Evolutionary conservation across 305 asterid genomes (phyloP).

Genomic region (Fraxinus latifolia): DNA sequence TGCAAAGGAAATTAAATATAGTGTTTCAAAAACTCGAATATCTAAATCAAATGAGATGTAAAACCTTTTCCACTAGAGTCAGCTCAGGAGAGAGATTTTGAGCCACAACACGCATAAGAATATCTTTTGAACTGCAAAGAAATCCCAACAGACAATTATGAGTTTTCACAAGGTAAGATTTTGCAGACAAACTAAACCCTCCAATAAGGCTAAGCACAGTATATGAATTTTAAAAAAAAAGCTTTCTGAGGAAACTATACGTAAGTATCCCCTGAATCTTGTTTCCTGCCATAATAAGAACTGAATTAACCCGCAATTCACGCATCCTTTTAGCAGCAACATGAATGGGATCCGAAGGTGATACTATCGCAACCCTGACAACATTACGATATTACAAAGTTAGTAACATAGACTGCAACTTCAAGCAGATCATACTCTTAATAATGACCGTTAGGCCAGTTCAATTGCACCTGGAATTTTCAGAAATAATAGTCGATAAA

Average conservation of each 20-base stretch:
- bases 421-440: slow-evolving; percentile 11
- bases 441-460: slow-evolving; percentile 17
- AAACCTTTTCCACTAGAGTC: slow-evolving; percentile 85
- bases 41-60: slow-evolving; percentile 18
- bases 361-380: slow-evolving; percentile 63
- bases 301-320: slow-evolving; percentile 79
- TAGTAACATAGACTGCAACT: slow-evolving; percentile 22
- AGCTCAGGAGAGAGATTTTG: slow-evolving; percentile 82
- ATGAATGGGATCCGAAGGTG: slow-evolving; percentile 73
- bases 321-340: slow-evolving; percentile 92
- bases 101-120: slow-evolving; percentile 88
- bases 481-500: slow-evolving; percentile 71
- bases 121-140: slow-evolving; percentile 73
- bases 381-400: slow-evolving; percentile 23
- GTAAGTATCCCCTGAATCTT: slow-evolving; percentile 86
- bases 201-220: not conserved
- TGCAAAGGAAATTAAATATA: not conserved
- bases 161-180: slow-evolving; percentile 12
- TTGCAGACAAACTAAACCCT: slow-evolving; percentile 2
- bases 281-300: slow-evolving; percentile 60
- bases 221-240: slow-evolving; percentile 10
- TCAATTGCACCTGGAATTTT: slow-evolving; percentile 52
- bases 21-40: slow-evolving; percentile 11
- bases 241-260: slow-evolving; percentile 36
- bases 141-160: slow-evolving; percentile 28